Evolutionary conservation across 2,329 filamentous ascomycete genomes (phyloP).

Genomic region (Pseudogymnoascus sp.): DNA sequence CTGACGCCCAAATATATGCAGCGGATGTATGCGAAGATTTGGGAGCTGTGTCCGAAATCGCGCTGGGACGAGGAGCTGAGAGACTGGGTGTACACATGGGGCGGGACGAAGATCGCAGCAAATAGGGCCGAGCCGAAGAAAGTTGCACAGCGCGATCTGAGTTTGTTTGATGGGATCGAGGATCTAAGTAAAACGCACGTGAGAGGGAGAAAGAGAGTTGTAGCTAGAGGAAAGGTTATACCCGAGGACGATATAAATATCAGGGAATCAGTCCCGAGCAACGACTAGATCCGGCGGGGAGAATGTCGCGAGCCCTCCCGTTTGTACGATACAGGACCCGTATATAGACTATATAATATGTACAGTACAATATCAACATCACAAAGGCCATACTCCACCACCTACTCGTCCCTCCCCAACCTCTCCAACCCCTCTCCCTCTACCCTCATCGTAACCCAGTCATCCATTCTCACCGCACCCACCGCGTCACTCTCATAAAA

Average conservation of each 20-base stretch:
- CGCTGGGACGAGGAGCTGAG: conserved; percentile 24
- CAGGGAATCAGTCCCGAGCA: not conserved
- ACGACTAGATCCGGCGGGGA: not conserved
- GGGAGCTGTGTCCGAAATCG: conserved; percentile 37
- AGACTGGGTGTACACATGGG: conserved; percentile 38
- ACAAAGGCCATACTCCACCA: conserved; percentile 23
- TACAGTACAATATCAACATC: conserved; percentile 19
- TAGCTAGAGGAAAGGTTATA: not conserved
- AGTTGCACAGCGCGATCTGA: conserved; percentile 26
- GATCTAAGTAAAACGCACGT: not conserved
- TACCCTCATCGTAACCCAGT: conserved; percentile 70
- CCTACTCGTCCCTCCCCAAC: conserved; percentile 33
- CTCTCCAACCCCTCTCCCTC: conserved; percentile 56
- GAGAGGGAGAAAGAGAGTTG: not conserved
- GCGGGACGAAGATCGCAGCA: conserved; percentile 25
- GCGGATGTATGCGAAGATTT: conserved; percentile 39
- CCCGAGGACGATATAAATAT: not conserved
- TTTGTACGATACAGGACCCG: not conserved
- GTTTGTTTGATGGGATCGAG: conserved; percentile 42
- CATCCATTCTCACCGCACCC: conserved; percentile 57
- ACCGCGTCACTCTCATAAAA: conserved; percentile 62
- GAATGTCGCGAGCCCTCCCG: not conserved
- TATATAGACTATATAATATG: conserved; percentile 4
- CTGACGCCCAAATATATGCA: conserved; percentile 36
- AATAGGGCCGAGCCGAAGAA: conserved; percentile 24